A percentile compares a stretch with the other conserved stretches of the same genome.
Conservation (phyloP, 139 green algal species). For the Gonium pectorale region DNA sequence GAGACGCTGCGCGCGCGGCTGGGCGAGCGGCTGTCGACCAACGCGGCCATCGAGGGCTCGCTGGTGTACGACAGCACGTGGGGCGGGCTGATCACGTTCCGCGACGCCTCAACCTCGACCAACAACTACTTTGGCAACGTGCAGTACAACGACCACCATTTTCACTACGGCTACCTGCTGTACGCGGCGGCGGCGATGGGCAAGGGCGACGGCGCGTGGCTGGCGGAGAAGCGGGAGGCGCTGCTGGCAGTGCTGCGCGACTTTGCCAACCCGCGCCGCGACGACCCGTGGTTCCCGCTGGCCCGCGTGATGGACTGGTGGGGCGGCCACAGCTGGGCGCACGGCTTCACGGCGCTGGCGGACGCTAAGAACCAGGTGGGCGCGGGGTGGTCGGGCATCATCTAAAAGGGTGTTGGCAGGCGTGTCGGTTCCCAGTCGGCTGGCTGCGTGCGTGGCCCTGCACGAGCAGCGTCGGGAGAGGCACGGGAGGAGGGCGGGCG, state of each 20-base stretch:
- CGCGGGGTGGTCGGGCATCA: no score
- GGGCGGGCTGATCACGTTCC: conserved; percentile 29
- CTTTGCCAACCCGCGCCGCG: conserved; percentile 47
- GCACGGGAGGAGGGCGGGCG: no score
- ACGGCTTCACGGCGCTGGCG: conserved; percentile 42
- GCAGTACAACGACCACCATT: conserved; percentile 72
- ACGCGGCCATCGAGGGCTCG: neutral
- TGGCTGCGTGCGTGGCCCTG: neutral
- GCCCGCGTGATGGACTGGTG: conserved; percentile 57
- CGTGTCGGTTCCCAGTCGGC: no score
- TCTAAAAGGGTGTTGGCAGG: no score
- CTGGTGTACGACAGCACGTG: conserved; percentile 48
- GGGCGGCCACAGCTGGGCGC: conserved; percentile 60
- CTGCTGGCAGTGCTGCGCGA: conserved; percentile 49
- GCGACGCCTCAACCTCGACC: neutral
- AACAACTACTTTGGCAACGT: conserved; percentile 51
- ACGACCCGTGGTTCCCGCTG: conserved; percentile 55
- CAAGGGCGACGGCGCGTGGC: conserved; percentile 45
- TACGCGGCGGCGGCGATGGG: conserved; percentile 57
- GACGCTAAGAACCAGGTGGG: conserved; percentile 62
- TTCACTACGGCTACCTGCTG: conserved; percentile 56
- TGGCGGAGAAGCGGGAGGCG: neutral
- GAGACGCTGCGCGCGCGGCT: neutral
- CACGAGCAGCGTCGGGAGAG: no score
- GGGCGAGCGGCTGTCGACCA: neutral